A percentile compares a stretch with the other conserved stretches of the same genome.
Evolutionary conservation across 129 eudicot genomes (phyloP).

Genomic region (Pittosporum tobira): DNA sequence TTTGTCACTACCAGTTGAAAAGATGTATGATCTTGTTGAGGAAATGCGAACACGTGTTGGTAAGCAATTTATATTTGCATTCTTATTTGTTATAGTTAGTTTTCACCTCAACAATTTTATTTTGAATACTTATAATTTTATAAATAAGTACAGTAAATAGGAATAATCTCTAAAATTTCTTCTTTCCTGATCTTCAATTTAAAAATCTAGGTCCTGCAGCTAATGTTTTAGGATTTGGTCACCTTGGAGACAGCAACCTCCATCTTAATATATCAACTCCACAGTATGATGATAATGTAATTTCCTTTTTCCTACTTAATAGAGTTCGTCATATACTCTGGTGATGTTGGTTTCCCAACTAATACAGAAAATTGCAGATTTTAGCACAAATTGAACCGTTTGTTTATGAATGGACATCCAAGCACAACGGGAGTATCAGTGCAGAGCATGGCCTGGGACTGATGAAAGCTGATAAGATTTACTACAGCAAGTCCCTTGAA

Average conservation of each 20-base stretch:
- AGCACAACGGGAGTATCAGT: conserved; percentile 91
- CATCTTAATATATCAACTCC: conserved; percentile 80
- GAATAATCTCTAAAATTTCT: not conserved
- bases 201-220: conserved; percentile 45
- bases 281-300: conserved; percentile 64
- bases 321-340: not conserved
- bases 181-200: conserved; percentile 5
- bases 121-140: too few relatives aligned
- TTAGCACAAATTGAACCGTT: conserved; percentile 79
- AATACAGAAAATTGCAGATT: conserved; percentile 37
- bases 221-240: conserved; percentile 91
- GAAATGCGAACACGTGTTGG: conserved; percentile 85
- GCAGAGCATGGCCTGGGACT: conserved; percentile 97
- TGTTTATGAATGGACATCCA: conserved; percentile 98
- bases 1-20: conserved; percentile 76
- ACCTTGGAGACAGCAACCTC: conserved; percentile 96
- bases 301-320: conserved; percentile 18
- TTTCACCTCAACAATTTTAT: not conserved
- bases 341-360: conserved; percentile 6
- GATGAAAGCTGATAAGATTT: conserved; percentile 89
- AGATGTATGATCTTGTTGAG: conserved; percentile 82
- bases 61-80: conserved; percentile 18
- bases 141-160: too few relatives aligned
- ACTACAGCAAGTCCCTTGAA: conserved; percentile 92
- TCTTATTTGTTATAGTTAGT: not conserved